Conservation (phyloP, 176 grass and related monocot species). For the Zea mays region DNA sequence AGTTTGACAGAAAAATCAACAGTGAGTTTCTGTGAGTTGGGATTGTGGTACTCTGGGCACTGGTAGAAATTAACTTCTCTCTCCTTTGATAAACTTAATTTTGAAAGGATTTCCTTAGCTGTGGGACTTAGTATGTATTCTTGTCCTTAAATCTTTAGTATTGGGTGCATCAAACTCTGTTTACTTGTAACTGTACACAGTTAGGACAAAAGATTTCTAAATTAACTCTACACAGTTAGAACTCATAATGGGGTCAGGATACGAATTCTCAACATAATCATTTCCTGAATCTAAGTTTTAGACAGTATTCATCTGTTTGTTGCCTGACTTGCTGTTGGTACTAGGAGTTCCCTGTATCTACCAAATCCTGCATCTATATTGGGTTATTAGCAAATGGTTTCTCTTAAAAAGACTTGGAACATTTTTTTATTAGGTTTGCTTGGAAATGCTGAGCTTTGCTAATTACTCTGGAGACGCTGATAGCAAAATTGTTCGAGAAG, state of each 20-base stretch:
- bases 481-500: constrained; percentile 78
- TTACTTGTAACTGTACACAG: background rate
- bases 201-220: background rate
- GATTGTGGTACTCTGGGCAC: background rate
- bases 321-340: background rate
- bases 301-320: background rate
- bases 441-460: constrained; percentile 98
- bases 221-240: background rate
- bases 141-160: too few relatives aligned
- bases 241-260: background rate
- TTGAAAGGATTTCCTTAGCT: too few relatives aligned
- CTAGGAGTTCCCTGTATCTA: background rate
- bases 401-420: constrained; percentile 19
- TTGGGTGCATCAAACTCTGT: background rate
- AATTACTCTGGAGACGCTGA: constrained; percentile 90
- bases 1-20: background rate
- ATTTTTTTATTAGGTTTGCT: constrained; percentile 67
- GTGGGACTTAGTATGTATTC: too few relatives aligned
- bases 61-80: background rate
- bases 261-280: background rate
- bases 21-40: background rate
- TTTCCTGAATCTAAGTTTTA: background rate
- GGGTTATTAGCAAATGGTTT: constrained; percentile 1
- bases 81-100: too few relatives aligned
- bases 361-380: constrained; percentile 11